phyloP scores from a whole-genome alignment of 2,329 filamentous ascomycete genomes.

The Fusarium brachygibbosum region DNA sequence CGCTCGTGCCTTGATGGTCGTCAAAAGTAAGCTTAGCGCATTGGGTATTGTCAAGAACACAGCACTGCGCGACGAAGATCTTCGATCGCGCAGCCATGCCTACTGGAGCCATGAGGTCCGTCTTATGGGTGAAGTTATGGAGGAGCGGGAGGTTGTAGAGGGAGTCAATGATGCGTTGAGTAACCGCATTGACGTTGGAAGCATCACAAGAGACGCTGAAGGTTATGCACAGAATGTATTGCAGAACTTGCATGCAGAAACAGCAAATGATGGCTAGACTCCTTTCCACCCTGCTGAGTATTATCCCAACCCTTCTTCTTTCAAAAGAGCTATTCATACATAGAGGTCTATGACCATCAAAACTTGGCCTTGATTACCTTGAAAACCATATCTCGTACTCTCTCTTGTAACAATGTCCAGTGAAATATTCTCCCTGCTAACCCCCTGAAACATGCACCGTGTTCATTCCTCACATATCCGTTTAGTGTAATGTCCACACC shows the following conservation, averaged over 20 bases:
- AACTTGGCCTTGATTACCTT: slow-evolving; percentile 30
- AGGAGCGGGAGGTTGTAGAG: slow-evolving; percentile 80
- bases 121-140: slow-evolving; percentile 80
- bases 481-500: slow-evolving; percentile 22
- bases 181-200: slow-evolving; percentile 72
- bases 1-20: slow-evolving; percentile 68
- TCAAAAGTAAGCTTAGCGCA: slow-evolving; percentile 77
- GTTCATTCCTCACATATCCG: slow-evolving; percentile 18
- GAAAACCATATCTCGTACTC: slow-evolving; percentile 33
- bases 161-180: slow-evolving; percentile 76
- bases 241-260: slow-evolving; percentile 50
- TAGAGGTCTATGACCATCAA: slow-evolving; percentile 43
- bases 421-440: slow-evolving; percentile 13
- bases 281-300: slow-evolving; percentile 23
- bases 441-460: slow-evolving; percentile 23
- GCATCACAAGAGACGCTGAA: slow-evolving; percentile 74
- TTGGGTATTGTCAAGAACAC: slow-evolving; percentile 85
- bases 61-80: slow-evolving; percentile 76
- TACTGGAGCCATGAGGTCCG: slow-evolving; percentile 88
- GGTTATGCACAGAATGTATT: slow-evolving; percentile 65
- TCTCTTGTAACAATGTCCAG: slow-evolving; percentile 28
- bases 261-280: slow-evolving; percentile 33
- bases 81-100: slow-evolving; percentile 74
- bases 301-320: slow-evolving; percentile 45
- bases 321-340: slow-evolving; percentile 49